Evolutionary conservation across 1,284 basidiomycete species (phyloP), one percentile per base, ranked within the genome.

Genomic region (Cryptococcus sp.): DNA sequence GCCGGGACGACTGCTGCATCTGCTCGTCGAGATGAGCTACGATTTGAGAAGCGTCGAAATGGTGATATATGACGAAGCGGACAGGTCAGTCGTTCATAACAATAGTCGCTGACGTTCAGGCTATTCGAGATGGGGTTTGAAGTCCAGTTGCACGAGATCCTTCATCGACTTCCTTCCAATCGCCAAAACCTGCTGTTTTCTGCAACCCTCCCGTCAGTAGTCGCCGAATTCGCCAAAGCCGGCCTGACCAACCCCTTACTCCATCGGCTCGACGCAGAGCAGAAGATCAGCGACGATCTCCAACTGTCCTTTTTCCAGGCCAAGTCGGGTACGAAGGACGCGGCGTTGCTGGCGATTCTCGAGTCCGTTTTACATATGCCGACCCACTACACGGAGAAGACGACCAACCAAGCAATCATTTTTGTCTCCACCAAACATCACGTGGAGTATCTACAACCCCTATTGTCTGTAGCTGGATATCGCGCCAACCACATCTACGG

Each of bases 361-460:
- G 81, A 89, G 19, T 87, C 95, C 58, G 81, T 94, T 41, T 90
- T 98, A 61, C 79, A 81, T 23, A 84, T 95, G 1, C 90, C 91
- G 54, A 70, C 40, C 60, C 65, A 47, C 59, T 69, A 40, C 55
- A 59, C 18, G 64, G 65, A 18, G 65, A 72, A 9, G 60, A 37
- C 2, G 21, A 54, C 31, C 2, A n/a, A 32, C 66, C 94, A 98
- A 71, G 95, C 92, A 0, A 83, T 99, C 53, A 80, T 99, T 28
- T 99, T 99, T 62, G 84, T 85, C 9, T 91, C 95, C 5, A 99
- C 95, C n/a, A 98, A 98, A 72, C 95, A 99, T 66, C 95, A 98
- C 64, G 93, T 98, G 67, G 95, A 98, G 69, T 98, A 97, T 66
- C 79, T 98, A 33, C 80, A 83, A 3, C 81, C 81, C 21, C 76